Conservation (phyloP, 257 asterid species). For the Nicotiana sylvestris region DNA sequence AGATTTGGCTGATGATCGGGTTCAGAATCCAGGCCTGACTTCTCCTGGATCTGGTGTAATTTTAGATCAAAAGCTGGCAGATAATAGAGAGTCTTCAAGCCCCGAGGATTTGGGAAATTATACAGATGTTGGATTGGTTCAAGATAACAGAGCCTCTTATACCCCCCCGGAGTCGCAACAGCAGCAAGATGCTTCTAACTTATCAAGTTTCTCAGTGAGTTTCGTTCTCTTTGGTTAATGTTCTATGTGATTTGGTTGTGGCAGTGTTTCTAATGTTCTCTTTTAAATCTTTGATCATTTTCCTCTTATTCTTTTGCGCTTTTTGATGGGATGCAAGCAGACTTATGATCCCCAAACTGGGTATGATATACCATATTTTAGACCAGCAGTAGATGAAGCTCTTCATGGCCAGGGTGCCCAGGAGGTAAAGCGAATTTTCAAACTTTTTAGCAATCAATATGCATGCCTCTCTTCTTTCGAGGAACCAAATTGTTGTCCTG, state of each 20-base stretch:
- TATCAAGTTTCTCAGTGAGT: conserved; percentile 77
- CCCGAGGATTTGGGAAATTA: conserved; percentile 53
- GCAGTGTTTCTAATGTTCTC: not conserved
- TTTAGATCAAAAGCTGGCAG: conserved; percentile 44
- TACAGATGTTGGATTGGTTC: conserved; percentile 65
- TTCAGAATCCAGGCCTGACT: conserved; percentile 54
- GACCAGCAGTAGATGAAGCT: conserved; percentile 71
- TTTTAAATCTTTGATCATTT: conserved; percentile 9
- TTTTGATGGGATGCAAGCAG: conserved; percentile 39
- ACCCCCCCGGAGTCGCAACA: conserved; percentile 53
- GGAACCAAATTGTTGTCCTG: not conserved
- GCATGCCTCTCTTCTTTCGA: not conserved
- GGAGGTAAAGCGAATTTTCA: conserved; percentile 49
- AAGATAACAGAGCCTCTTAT: conserved; percentile 48
- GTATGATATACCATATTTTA: conserved; percentile 78
- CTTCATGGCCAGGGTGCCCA: conserved; percentile 66
- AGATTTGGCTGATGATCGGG: conserved; percentile 47
- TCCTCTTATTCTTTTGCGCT: conserved; percentile 5
- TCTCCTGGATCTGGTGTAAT: conserved; percentile 58
- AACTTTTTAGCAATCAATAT: not conserved
- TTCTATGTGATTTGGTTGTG: not conserved
- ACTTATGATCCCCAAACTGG: conserved; percentile 79
- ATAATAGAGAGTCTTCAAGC: conserved; percentile 43
- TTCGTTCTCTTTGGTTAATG: not conserved
- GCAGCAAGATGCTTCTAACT: conserved; percentile 59